phyloP scores from a whole-genome alignment of 805 yeast species.

The Starmerella stigmatis region DNA sequence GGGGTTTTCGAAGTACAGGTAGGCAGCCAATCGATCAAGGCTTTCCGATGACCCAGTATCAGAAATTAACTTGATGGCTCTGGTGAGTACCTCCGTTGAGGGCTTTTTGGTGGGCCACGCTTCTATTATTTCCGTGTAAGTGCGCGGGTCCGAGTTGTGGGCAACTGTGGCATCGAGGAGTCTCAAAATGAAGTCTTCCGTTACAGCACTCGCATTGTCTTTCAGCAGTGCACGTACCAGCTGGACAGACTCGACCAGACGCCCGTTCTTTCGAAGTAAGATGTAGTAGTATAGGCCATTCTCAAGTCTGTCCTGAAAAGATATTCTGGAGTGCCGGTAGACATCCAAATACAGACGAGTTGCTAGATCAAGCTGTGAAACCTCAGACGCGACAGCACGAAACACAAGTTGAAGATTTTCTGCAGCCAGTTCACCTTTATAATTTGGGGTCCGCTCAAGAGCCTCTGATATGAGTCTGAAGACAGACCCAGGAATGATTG shows the following conservation, averaged over 20 bases:
- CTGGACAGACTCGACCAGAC: conserved; percentile 20
- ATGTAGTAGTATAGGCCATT: conserved; percentile 24
- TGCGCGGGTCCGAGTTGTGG: conserved; percentile 5
- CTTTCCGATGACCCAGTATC: background rate
- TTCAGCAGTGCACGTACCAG: conserved; percentile 19
- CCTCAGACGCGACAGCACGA: conserved; percentile 13
- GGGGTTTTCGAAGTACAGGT: conserved; percentile 16
- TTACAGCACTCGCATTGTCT: conserved; percentile 11
- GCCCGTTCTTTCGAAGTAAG: conserved; percentile 19
- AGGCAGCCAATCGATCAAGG: conserved; percentile 11
- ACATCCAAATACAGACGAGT: conserved; percentile 23
- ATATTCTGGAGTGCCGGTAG: conserved; percentile 17
- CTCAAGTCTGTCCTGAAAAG: conserved; percentile 8
- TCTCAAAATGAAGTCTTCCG: conserved; percentile 4
- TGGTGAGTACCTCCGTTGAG: background rate
- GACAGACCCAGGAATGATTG: conserved; percentile 16
- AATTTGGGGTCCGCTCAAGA: conserved; percentile 6
- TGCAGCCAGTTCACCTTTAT: conserved; percentile 9
- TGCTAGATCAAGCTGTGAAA: conserved; percentile 13
- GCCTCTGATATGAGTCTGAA: conserved; percentile 19
- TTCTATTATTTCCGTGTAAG: background rate
- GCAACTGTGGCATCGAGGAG: conserved; percentile 12
- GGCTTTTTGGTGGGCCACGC: background rate
- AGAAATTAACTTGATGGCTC: conserved; percentile 5
- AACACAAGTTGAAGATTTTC: conserved; percentile 18